Conservation (phyloP, 2,329 filamentous ascomycete species). For the Aspergillus piperis region DNA sequence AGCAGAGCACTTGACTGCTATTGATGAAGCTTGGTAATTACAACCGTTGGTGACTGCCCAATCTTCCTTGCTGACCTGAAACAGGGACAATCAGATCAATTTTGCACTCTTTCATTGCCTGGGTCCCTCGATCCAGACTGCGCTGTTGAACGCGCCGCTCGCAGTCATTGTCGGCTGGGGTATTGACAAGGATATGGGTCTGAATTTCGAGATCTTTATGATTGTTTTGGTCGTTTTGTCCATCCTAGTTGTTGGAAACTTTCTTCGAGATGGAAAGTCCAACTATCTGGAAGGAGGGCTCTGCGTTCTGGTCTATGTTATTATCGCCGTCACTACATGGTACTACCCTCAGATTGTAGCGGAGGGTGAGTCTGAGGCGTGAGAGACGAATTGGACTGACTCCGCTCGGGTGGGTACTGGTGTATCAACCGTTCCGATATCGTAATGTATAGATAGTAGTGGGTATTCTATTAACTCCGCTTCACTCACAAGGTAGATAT, state of each 20-base stretch:
- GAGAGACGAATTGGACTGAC: neutral
- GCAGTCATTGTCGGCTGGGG: slow-evolving; percentile 85
- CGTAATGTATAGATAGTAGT: neutral
- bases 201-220: slow-evolving; percentile 88
- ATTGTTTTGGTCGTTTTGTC: slow-evolving; percentile 77
- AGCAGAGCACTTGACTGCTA: slow-evolving; percentile 78
- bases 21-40: slow-evolving; percentile 77
- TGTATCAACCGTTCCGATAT: neutral
- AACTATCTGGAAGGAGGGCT: slow-evolving; percentile 88
- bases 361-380: neutral
- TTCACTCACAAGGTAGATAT: neutral
- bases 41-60: neutral
- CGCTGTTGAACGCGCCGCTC: slow-evolving; percentile 81
- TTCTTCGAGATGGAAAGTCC: slow-evolving; percentile 82
- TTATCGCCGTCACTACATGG: slow-evolving; percentile 63
- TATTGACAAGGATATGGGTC: slow-evolving; percentile 67
- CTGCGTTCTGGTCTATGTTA: slow-evolving; percentile 66
- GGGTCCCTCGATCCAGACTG: slow-evolving; percentile 84
- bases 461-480: neutral
- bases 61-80: slow-evolving; percentile 3
- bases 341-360: slow-evolving; percentile 59
- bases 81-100: slow-evolving; percentile 64
- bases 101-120: slow-evolving; percentile 83
- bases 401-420: neutral
- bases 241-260: slow-evolving; percentile 84